These are phyloP conservation scores for Canavalia ensiformis DNA, from an alignment of 306 rosid genomes.

Conservation along the genomic window DNA sequence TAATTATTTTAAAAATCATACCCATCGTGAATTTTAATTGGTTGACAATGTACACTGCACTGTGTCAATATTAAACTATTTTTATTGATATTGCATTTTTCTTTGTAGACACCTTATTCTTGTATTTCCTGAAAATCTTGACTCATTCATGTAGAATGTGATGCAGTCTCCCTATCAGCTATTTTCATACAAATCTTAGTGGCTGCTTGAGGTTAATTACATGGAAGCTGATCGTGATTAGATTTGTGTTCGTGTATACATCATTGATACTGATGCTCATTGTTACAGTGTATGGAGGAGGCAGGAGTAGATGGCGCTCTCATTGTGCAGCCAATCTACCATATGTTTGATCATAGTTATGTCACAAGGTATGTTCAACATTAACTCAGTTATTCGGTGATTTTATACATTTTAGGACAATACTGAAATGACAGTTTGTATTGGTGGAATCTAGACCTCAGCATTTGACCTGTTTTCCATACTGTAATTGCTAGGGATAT, in stretches of 20 bases:
- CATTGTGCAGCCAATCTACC: constrained; percentile 93
- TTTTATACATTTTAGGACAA: constrained; percentile 3
- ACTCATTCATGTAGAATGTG: constrained; percentile 20
- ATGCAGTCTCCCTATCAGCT: not conserved
- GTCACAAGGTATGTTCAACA: constrained; percentile 75
- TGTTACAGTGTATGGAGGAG: constrained; percentile 84
- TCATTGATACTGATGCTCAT: constrained; percentile 10
- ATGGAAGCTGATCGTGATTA: constrained; percentile 39
- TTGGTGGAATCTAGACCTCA: constrained; percentile 3
- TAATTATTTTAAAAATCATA: too few species aligned
- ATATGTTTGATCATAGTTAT: constrained; percentile 84
- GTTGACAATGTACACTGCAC: too few species aligned
- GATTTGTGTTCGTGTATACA: constrained; percentile 3
- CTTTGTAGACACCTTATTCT: not conserved
- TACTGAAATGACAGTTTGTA: constrained; percentile 21
- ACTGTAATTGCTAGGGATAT: not conserved
- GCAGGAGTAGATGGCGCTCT: constrained; percentile 91
- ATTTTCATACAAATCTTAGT: constrained; percentile 8
- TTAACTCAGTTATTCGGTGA: not conserved
- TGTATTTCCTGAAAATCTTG: constrained; percentile 10
- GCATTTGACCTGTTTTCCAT: constrained; percentile 14
- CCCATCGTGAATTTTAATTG: too few species aligned
- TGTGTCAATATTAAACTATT: too few species aligned
- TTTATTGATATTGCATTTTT: too few species aligned
- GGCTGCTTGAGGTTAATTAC: not conserved